phyloP scores from a whole-genome alignment of 495 filamentous ascomycete species.

The Jackrogersella multiformis region DNA sequence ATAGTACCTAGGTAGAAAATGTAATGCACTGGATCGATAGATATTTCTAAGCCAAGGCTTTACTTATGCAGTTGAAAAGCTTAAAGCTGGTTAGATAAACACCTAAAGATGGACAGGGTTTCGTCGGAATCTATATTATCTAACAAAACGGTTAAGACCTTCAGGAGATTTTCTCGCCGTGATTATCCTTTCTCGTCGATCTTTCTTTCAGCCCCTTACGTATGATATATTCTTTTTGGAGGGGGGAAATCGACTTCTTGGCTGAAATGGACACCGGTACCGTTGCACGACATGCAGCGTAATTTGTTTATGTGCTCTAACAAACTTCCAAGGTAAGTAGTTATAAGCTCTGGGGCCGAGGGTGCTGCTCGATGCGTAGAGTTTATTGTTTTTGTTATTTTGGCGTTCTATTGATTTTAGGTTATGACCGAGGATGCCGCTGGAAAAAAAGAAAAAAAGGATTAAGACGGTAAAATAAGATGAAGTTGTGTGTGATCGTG shows the following conservation, averaged over 20 bases:
- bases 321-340: slow-evolving; percentile 7
- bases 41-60: background rate
- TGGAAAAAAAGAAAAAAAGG: slow-evolving; percentile 5
- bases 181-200: background rate
- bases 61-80: background rate
- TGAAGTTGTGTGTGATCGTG: slow-evolving; percentile 12
- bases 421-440: slow-evolving; percentile 25
- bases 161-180: background rate
- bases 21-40: no score
- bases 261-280: background rate
- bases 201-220: background rate
- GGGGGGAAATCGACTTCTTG: no score
- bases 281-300: slow-evolving; percentile 1
- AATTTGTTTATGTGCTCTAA: background rate
- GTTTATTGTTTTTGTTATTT: slow-evolving; percentile 1
- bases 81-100: background rate
- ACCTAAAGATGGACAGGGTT: slow-evolving; percentile 3
- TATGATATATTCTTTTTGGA: slow-evolving; percentile 4
- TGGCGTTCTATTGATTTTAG: background rate
- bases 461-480: background rate
- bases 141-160: background rate
- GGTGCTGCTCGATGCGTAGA: background rate
- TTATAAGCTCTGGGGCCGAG: background rate
- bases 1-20: no score
- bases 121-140: background rate